These are phyloP conservation scores for Cryptococcus sp. DNA, from an alignment of 1,284 basidiomycete genomes.

Conservation along the genomic window DNA sequence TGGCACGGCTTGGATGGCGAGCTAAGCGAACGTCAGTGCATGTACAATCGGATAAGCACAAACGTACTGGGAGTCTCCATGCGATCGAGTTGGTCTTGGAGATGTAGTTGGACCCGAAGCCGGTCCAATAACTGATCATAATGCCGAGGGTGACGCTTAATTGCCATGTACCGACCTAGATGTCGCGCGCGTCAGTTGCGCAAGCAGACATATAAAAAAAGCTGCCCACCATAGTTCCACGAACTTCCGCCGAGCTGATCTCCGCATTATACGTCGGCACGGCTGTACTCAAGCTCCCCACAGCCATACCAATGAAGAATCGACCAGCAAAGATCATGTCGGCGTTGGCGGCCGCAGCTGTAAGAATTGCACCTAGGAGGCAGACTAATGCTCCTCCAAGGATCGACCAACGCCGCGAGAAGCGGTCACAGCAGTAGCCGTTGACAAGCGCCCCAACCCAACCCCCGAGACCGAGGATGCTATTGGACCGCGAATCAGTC, in stretches of 20 bases:
- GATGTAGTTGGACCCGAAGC: constrained; percentile 62
- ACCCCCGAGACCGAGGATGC: constrained; percentile 24
- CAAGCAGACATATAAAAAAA: no score
- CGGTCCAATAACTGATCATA: constrained; percentile 66
- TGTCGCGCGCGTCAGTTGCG: no score
- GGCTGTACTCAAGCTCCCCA: constrained; percentile 9
- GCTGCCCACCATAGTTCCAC: neutral
- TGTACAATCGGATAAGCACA: no score
- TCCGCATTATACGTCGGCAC: constrained; percentile 11
- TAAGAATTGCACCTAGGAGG: constrained; percentile 23
- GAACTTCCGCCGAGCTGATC: constrained; percentile 7
- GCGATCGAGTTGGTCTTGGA: constrained; percentile 1
- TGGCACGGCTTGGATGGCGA: constrained; percentile 8
- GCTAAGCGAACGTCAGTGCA: neutral
- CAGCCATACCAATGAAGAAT: constrained; percentile 29
- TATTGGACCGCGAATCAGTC: neutral
- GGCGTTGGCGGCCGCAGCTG: constrained; percentile 21
- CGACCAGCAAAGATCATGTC: constrained; percentile 21
- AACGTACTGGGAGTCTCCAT: constrained; percentile 1
- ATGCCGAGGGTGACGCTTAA: constrained; percentile 10
- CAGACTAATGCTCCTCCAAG: constrained; percentile 24
- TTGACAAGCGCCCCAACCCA: constrained; percentile 30
- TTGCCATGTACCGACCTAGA: constrained; percentile 6
- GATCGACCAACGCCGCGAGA: constrained; percentile 24
- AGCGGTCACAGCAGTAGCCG: constrained; percentile 18